Evolutionary conservation across 208 protist genomes (phyloP).

Genomic region (Trypanosoma vivax): DNA sequence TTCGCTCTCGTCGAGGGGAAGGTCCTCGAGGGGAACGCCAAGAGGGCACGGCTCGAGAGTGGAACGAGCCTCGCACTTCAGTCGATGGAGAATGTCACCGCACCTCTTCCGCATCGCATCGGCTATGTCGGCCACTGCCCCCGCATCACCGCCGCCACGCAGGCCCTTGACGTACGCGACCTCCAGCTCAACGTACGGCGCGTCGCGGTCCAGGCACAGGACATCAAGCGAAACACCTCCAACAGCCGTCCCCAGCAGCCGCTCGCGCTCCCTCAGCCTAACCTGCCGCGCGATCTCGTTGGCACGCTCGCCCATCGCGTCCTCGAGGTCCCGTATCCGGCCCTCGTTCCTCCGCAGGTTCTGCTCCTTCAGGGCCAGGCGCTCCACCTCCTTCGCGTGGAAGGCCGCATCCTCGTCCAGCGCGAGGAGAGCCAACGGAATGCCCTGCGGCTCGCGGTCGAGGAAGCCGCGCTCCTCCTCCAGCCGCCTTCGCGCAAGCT

Average conservation of each 20-base stretch:
- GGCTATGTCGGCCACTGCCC: slow-evolving; percentile 35
- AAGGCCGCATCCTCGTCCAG: slow-evolving; percentile 49
- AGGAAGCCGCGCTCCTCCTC: slow-evolving; percentile 51
- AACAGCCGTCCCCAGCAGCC: slow-evolving; percentile 28
- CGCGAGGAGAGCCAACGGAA: slow-evolving; percentile 45
- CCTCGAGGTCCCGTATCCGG: slow-evolving; percentile 18
- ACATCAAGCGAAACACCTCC: slow-evolving; percentile 46
- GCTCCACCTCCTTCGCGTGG: slow-evolving; percentile 39
- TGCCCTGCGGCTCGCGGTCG: slow-evolving; percentile 51
- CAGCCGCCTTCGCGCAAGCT: slow-evolving; percentile 44
- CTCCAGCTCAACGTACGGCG: slow-evolving; percentile 65
- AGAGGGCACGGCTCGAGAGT: slow-evolving; percentile 40
- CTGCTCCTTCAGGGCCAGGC: slow-evolving; percentile 50
- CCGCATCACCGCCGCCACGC: slow-evolving; percentile 43
- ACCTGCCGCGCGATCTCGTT: slow-evolving; percentile 48
- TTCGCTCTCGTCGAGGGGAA: slow-evolving; percentile 59
- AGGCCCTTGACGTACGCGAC: slow-evolving; percentile 45
- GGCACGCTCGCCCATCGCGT: slow-evolving; percentile 68
- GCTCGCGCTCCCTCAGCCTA: slow-evolving; percentile 36
- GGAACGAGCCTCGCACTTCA: slow-evolving; percentile 52
- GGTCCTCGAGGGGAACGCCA: slow-evolving; percentile 44
- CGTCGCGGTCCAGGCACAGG: slow-evolving; percentile 64
- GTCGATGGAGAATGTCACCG: slow-evolving; percentile 48
- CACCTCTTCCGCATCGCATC: slow-evolving; percentile 66
- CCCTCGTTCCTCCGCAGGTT: slow-evolving; percentile 35